A percentile compares a stretch with the other conserved stretches of the same genome.
These are phyloP conservation scores for Salix udensis DNA, from an alignment of 345 rosid species.

Conservation along the genomic window DNA sequence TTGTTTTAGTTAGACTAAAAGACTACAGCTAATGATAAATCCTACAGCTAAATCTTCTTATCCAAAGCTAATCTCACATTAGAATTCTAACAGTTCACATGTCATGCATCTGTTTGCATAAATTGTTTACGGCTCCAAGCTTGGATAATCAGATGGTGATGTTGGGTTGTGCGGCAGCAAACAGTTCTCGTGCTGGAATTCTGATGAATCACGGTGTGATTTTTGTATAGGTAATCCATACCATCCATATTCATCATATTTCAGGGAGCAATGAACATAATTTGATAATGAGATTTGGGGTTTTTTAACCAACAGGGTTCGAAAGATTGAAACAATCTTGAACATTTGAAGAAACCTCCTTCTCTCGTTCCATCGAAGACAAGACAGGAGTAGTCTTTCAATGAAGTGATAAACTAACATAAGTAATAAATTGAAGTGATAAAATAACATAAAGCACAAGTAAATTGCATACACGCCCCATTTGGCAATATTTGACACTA, in stretches of 20 bases:
- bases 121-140: not conserved
- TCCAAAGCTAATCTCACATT: no score
- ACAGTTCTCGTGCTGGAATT: not conserved
- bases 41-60: no score
- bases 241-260: not conserved
- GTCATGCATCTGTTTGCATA: not conserved
- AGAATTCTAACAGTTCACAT: no score
- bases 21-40: no score
- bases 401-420: no score
- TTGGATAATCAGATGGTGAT: not conserved
- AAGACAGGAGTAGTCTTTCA: constrained; percentile 43
- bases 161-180: not conserved
- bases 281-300: not conserved
- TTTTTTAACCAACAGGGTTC: not conserved
- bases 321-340: constrained; percentile 48
- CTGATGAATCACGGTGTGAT: not conserved
- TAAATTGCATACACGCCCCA: no score
- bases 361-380: constrained; percentile 29
- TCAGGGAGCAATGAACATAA: not conserved
- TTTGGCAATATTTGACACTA: no score
- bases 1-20: no score
- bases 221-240: not conserved
- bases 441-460: no score
- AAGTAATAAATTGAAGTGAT: no score
- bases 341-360: constrained; percentile 53